Percentiles rank a stretch among this genome's conserved stretches.
Evolutionary conservation across 2,329 filamentous ascomycete genomes (phyloP).

Genomic region (Monilinia polystroma): DNA sequence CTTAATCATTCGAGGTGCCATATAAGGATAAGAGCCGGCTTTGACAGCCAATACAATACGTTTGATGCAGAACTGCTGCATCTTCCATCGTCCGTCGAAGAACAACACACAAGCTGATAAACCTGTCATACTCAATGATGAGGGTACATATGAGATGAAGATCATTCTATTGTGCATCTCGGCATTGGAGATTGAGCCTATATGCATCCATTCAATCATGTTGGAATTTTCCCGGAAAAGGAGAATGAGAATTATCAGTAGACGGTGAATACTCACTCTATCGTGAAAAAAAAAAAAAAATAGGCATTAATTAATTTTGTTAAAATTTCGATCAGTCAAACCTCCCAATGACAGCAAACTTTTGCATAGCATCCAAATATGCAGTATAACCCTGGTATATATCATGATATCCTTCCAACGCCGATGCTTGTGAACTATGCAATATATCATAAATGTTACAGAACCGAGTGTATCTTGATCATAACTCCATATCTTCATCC

Average conservation of each 20-base stretch:
- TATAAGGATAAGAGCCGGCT: background rate
- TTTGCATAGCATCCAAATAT: conserved; percentile 6
- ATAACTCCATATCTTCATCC: conserved; percentile 48
- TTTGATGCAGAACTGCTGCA: background rate
- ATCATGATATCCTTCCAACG: conserved; percentile 4
- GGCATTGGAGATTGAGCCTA: background rate
- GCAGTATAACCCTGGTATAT: conserved; percentile 14
- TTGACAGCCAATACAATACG: background rate
- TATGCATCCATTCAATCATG: background rate
- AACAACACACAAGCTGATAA: background rate
- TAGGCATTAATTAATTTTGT: background rate
- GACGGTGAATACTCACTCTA: background rate
- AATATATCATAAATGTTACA: background rate
- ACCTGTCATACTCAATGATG: background rate
- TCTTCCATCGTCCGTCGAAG: background rate
- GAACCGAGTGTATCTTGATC: conserved; percentile 21
- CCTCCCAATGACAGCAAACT: background rate
- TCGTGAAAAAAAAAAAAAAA: background rate
- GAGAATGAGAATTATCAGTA: background rate
- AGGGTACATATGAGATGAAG: background rate
- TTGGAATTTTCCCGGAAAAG: too few relatives aligned
- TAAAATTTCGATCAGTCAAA: background rate
- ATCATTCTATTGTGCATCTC: background rate
- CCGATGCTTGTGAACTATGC: conserved; percentile 6
- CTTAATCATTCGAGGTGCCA: background rate